Evolutionary conservation across 805 yeast species (phyloP), one percentile per base, ranked within the genome.

Genomic region (Barnettozyma botsteinii): DNA sequence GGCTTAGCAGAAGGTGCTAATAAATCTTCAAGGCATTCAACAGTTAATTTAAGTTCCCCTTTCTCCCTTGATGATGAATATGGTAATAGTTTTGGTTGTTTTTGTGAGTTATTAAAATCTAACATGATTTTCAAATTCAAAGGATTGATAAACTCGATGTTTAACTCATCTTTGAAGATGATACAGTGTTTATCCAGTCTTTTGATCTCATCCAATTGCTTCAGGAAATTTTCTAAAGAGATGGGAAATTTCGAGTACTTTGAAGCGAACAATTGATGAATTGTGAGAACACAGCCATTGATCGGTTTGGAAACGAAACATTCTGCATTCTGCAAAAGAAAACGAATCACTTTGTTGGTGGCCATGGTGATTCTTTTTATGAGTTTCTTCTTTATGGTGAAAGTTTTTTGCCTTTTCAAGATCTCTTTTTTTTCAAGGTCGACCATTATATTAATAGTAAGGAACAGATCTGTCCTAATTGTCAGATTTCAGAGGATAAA

Each of bases 81-180:
- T n/a, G n/a, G n/a, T n/a, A n/a, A n/a, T n/a, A n/a, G n/a, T n/a
- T n/a, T 23, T 25, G 33, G 8, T 22, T 13, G n/a, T 37, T 26
- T 23, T 5, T 5, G 15, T 19, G 27, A 34, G 10, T 17, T 15
- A 5, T 29, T 28, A 3, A 20, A n/a, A 9, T 38, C 31, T 10
- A 38, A 24, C 37, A 40, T 42, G 32, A 40, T n/a, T 5, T 19
- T 25, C 21, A 41, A 14, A 25, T 52, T 53, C 22, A 31, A 5
- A 23, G 37, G 41, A 31, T 49, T 55, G 21, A 55, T 48, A 39
- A 53, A 55, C 6, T 39, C 41, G 5, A 53, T 37, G 1, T 13
- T 25, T 7, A 14, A 14, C 1, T 23, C 32, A 13, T 42, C 37
- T 4, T 28, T 31, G 19, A 21, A 39, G 3, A 27, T 42, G 2